Evolutionary conservation across 768 basidiomycete genomes (phyloP).

Genomic region (Trametes sanguinea): DNA sequence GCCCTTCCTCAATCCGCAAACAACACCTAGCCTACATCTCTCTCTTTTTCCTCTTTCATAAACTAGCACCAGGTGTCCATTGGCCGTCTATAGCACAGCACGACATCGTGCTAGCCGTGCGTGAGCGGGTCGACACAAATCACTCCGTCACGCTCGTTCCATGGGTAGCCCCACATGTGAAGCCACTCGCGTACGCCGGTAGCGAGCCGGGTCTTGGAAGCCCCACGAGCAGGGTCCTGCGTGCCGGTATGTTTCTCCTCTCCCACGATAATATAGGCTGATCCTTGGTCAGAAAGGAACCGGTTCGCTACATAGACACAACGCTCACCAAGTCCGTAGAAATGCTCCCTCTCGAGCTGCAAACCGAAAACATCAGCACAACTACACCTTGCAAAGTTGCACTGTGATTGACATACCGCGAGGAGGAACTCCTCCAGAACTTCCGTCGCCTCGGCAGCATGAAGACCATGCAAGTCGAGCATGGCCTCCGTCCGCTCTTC

Average conservation of each 20-base stretch:
- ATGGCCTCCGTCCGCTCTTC: constrained; percentile 90
- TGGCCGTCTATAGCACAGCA: neutral
- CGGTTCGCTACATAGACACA: neutral
- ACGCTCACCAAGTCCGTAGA: constrained; percentile 75
- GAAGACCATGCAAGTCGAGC: constrained; percentile 91
- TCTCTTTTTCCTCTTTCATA: neutral
- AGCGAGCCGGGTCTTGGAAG: constrained; percentile 80
- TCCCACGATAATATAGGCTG: constrained; percentile 89
- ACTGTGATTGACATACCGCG: constrained; percentile 59
- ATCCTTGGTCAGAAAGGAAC: neutral
- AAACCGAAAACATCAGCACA: neutral
- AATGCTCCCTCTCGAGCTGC: constrained; percentile 86
- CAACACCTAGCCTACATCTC: constrained; percentile 7
- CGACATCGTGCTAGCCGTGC: constrained; percentile 40
- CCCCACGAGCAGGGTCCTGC: constrained; percentile 81
- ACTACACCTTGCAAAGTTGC: neutral
- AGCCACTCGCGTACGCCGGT: constrained; percentile 89
- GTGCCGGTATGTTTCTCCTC: constrained; percentile 96
- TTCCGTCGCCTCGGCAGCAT: constrained; percentile 90
- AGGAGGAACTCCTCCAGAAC: constrained; percentile 88
- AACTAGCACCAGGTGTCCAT: neutral
- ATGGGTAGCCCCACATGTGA: constrained; percentile 93
- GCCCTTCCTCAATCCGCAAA: neutral
- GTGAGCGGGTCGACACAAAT: constrained; percentile 87
- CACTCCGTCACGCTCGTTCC: constrained; percentile 90